Evolutionary conservation across 2,329 filamentous ascomycete species (phyloP).

Genomic region (Apiospora malaysiana): DNA sequence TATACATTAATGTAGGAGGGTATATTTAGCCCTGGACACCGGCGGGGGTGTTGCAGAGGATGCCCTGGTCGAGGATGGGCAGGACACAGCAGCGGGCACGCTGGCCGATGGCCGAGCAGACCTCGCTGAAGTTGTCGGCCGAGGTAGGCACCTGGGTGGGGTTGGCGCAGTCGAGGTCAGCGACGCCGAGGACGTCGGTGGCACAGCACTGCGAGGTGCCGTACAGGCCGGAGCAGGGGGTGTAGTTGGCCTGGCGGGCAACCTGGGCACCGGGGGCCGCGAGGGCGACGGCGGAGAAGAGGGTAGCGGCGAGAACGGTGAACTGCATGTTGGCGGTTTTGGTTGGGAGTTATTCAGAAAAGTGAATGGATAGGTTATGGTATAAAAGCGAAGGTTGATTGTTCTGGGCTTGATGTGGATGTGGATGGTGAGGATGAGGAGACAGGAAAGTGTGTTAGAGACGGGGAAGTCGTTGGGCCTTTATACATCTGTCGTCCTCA

Average conservation of each 20-base stretch:
- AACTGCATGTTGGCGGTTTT: conserved; percentile 39
- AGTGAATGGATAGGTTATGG: conserved; percentile 2
- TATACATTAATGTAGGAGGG: background rate
- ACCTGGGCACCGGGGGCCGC: conserved; percentile 38
- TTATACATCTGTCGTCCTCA: conserved; percentile 12
- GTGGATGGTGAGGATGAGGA: conserved; percentile 16
- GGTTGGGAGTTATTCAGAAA: conserved; percentile 6
- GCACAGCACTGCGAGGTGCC: conserved; percentile 60
- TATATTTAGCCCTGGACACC: conserved; percentile 25
- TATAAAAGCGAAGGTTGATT: background rate
- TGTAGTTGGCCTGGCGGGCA: conserved; percentile 43
- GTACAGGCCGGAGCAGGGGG: conserved; percentile 48
- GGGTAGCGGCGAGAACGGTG: conserved; percentile 32
- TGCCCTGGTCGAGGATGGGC: conserved; percentile 42
- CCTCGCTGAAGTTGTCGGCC: conserved; percentile 48
- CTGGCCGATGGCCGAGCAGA: conserved; percentile 47
- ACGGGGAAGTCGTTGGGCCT: background rate
- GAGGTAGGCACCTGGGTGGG: conserved; percentile 45
- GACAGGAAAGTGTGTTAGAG: background rate
- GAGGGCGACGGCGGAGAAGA: conserved; percentile 37
- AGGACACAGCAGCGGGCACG: conserved; percentile 54
- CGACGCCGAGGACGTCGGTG: conserved; percentile 55
- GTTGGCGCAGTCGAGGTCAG: conserved; percentile 49
- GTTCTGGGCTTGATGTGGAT: conserved; percentile 1
- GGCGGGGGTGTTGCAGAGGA: conserved; percentile 37